These are phyloP conservation scores for Coelastrella sp. DNA, from an alignment of 139 green algal species.

Conservation along the genomic window DNA sequence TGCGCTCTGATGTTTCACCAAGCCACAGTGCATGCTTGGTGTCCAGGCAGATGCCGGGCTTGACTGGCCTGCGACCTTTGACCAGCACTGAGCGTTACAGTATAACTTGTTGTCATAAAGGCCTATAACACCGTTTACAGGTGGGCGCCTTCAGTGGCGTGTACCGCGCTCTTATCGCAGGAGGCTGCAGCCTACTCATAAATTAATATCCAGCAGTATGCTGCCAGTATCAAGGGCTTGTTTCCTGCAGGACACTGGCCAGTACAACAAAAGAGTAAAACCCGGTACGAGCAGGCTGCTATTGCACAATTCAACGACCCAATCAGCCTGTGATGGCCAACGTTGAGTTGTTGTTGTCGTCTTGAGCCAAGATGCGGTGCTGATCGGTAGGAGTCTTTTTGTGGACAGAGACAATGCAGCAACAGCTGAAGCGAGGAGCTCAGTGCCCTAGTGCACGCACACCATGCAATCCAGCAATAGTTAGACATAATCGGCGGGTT, in stretches of 20 bases:
- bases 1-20: not conserved
- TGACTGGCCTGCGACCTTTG: too few species aligned
- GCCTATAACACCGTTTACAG: too few species aligned
- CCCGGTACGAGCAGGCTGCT: not conserved
- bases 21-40: not conserved
- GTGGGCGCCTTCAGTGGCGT: too few species aligned
- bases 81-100: too few species aligned
- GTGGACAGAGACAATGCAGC: conserved; percentile 4
- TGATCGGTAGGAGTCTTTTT: not conserved
- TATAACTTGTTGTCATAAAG: too few species aligned
- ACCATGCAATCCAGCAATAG: not conserved
- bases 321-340: not conserved
- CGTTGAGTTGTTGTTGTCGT: not conserved
- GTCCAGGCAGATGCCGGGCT: not conserved
- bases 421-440: not conserved
- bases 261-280: not conserved
- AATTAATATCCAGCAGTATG: too few species aligned
- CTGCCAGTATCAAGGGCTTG: too few species aligned
- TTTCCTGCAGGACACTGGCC: too few species aligned
- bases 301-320: not conserved
- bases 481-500: not conserved
- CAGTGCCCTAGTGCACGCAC: not conserved
- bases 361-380: not conserved
- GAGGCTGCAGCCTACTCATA: too few species aligned
- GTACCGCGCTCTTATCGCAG: too few species aligned